These are phyloP conservation scores for Yamadazyma triangularis DNA, from an alignment of 1,139 yeast genomes.

Conservation along the genomic window DNA sequence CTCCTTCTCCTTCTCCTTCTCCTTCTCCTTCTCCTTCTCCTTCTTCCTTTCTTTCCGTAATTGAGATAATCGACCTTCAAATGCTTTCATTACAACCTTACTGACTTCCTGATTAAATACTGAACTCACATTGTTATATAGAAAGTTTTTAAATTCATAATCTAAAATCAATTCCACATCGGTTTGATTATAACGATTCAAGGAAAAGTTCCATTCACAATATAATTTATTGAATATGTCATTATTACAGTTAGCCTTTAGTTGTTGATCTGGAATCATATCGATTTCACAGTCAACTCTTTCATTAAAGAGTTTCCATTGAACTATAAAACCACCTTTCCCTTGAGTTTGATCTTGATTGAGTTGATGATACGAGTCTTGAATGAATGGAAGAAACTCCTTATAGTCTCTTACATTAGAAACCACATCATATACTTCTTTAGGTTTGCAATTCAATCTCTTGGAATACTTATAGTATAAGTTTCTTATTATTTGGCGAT, in stretches of 20 bases:
- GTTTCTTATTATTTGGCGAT: too few relatives aligned
- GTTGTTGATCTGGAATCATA: constrained; percentile 41
- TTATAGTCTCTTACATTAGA: constrained; percentile 69
- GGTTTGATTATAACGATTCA: constrained; percentile 33
- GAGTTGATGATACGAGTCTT: constrained; percentile 43
- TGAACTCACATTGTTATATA: constrained; percentile 73
- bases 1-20: constrained; percentile 58
- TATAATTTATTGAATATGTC: constrained; percentile 61
- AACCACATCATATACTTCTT: constrained; percentile 58
- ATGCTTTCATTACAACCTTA: constrained; percentile 71
- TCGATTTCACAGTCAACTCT: constrained; percentile 63
- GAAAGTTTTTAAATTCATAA: constrained; percentile 66
- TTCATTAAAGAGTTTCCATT: constrained; percentile 78
- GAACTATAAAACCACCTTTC: constrained; percentile 70
- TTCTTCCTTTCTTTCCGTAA: constrained; percentile 5
- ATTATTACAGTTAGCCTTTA: constrained; percentile 41
- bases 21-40: not conserved
- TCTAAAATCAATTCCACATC: constrained; percentile 56
- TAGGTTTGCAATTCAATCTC: constrained; percentile 44
- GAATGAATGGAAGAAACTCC: constrained; percentile 83
- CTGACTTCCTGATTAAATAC: constrained; percentile 75
- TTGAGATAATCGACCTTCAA: constrained; percentile 58
- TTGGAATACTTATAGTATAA: constrained; percentile 28
- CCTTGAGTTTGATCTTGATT: constrained; percentile 59
- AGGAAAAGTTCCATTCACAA: constrained; percentile 70